Base-by-base conservation (phyloP, 2,329 filamentous ascomycete species). In the Helicocarpus griseus region DNA sequence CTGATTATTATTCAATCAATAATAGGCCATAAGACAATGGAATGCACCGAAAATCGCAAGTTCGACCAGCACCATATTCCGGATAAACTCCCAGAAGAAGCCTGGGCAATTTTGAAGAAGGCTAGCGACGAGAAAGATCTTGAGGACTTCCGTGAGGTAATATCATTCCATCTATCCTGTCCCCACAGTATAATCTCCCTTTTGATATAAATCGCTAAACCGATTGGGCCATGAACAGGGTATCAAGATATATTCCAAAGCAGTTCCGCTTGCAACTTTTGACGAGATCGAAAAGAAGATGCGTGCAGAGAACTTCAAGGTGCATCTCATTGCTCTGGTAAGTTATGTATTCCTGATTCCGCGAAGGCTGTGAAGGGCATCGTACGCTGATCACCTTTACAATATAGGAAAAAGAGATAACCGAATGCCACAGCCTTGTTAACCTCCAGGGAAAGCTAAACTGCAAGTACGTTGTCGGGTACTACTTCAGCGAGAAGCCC, bases 281-380 rank as follows among this genome's bases (percentile, higher is more conserved):
- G 65, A 63, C 9, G 71, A 72, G 1, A 71, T 81, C 8, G 78
- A 80, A 58, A 65, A 66, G 19, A 72, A 72, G 46, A 71, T 81
- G 56, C 76, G 77, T 8, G 64, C 68, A 5, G 72, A 77, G 4
- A 62, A 64, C 0, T 65, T 74, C 49, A 72, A 69, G 4, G 59
- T 79, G 55, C 75, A 73, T 58, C 63, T 81, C n/a, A 77, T 81
- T 55, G 78, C 72, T 11, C 64, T 75, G 58, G 69, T 77, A 62
- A 62, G 60, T 40, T 29, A 35, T 26, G 19, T n/a, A 33, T 21
- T 35, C 21, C 17, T 39, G 3, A n/a, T 19, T 3, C 36, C 24
- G 17, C 38, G 31, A 19, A 14, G 21, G 11, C 11, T 24, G 26
- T 26, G 14, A 24, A 24, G 11, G 14, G 9, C 21, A 26, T 26